These are phyloP conservation scores for Pecoramyces ruminantium DNA, from an alignment of 192 early-diverging fungal genomes.

Conservation along the genomic window DNA sequence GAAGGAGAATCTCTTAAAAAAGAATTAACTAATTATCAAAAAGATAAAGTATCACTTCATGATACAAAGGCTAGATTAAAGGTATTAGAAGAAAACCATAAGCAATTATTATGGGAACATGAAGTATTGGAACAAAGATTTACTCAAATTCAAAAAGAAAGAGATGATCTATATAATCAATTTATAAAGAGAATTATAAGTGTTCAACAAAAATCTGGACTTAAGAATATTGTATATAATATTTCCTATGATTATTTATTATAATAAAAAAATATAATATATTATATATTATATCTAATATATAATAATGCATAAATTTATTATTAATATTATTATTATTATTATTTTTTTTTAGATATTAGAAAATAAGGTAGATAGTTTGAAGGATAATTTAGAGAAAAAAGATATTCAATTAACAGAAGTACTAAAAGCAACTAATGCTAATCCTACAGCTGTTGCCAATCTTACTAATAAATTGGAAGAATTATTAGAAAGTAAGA, in stretches of 20 bases:
- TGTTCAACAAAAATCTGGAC: slow-evolving; percentile 49
- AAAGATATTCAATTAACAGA: slow-evolving; percentile 46
- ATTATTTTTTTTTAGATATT: slow-evolving; percentile 17
- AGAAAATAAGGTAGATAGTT: slow-evolving; percentile 38
- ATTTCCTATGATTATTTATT: neutral
- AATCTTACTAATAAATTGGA: slow-evolving; percentile 33
- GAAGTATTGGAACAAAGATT: slow-evolving; percentile 48
- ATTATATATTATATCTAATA: no score
- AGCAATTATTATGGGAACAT: slow-evolving; percentile 39
- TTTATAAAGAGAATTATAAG: slow-evolving; percentile 43
- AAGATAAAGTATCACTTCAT: slow-evolving; percentile 42
- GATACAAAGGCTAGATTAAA: slow-evolving; percentile 38
- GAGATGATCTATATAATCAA: slow-evolving; percentile 42
- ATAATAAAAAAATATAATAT: no score
- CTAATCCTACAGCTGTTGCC: slow-evolving; percentile 31
- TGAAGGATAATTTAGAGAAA: slow-evolving; percentile 37
- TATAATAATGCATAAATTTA: no score
- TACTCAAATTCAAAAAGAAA: slow-evolving; percentile 37
- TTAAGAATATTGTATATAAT: slow-evolving; percentile 34
- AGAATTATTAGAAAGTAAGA: slow-evolving; percentile 39
- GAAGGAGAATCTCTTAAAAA: slow-evolving; percentile 37
- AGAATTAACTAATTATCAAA: slow-evolving; percentile 38
- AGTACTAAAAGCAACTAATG: slow-evolving; percentile 37
- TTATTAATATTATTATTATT: no score
- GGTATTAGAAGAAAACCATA: slow-evolving; percentile 41